A percentile compares a stretch with the other conserved stretches of the same genome.
Conservation (phyloP, 164 flowering plant genomes). For the Vitis riparia region DNA sequence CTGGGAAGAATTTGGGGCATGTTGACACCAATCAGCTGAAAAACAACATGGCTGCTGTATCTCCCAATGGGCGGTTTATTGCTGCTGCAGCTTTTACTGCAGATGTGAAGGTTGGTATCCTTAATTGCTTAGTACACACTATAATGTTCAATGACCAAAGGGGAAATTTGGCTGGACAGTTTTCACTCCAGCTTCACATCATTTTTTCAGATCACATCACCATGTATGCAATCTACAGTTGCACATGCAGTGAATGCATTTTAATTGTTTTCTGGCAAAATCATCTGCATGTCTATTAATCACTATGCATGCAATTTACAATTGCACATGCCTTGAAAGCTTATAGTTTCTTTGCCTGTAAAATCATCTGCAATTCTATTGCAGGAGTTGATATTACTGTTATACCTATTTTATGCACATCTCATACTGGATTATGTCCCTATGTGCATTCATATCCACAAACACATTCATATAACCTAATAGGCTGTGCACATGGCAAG, state of each 20-base stretch:
- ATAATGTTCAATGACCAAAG: neutral
- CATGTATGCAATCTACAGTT: neutral
- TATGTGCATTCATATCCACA: too few species aligned
- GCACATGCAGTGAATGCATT: too few species aligned
- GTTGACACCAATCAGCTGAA: slow-evolving; percentile 96
- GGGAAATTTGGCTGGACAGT: neutral
- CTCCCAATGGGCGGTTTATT: slow-evolving; percentile 97
- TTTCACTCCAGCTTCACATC: neutral
- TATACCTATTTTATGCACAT: too few species aligned
- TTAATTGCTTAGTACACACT: neutral
- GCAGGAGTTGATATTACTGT: too few species aligned
- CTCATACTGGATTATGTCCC: too few species aligned
- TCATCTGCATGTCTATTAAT: neutral
- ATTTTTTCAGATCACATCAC: neutral
- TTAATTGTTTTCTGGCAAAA: neutral
- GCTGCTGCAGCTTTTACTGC: slow-evolving; percentile 99
- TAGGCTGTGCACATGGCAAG: too few species aligned
- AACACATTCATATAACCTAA: too few species aligned
- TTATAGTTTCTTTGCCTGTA: too few species aligned
- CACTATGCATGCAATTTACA: too few species aligned
- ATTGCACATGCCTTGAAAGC: too few species aligned
- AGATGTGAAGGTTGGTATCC: slow-evolving; percentile 81
- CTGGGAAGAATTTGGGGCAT: slow-evolving; percentile 73
- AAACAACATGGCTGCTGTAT: slow-evolving; percentile 85
- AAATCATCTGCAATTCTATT: too few species aligned